A percentile compares a stretch with the other conserved stretches of the same genome.
Conservation (phyloP, 164 flowering plant genomes). For the Nymphaea thermarum region DNA sequence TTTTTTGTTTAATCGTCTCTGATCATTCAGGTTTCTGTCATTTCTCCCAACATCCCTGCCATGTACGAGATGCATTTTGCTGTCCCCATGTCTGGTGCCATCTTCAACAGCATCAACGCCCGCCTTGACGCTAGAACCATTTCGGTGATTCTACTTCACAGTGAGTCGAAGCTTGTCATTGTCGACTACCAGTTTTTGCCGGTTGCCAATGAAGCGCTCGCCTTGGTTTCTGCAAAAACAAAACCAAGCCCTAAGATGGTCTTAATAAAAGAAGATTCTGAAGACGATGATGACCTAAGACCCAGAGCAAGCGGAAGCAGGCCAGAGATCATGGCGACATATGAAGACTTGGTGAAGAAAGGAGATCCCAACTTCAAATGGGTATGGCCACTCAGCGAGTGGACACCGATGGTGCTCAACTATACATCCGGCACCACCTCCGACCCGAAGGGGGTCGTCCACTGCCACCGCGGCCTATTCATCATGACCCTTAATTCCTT, state of each 20-base stretch:
- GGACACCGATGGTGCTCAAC: constrained; percentile 33
- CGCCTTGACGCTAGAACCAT: constrained; percentile 70
- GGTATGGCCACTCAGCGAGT: constrained; percentile 31
- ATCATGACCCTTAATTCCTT: constrained; percentile 19
- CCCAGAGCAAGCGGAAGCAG: too few species aligned
- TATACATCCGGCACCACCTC: constrained; percentile 58
- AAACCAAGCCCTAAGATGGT: too few species aligned
- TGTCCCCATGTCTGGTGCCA: constrained; percentile 95
- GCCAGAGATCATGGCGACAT: constrained; percentile 6
- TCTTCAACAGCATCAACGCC: constrained; percentile 63
- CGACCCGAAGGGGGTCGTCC: constrained; percentile 44
- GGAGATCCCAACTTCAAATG: constrained; percentile 32
- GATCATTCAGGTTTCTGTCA: constrained; percentile 60
- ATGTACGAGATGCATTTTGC: constrained; percentile 91
- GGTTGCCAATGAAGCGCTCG: constrained; percentile 36
- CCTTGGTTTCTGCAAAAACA: too few species aligned
- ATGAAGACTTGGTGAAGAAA: constrained; percentile 17
- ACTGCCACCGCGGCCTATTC: constrained; percentile 35
- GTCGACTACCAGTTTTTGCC: constrained; percentile 88
- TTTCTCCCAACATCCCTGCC: constrained; percentile 91
- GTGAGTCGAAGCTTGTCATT: constrained; percentile 49
- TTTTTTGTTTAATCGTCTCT: too few species aligned
- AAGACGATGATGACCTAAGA: too few species aligned
- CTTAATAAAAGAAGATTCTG: too few species aligned
- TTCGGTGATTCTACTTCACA: constrained; percentile 72